Conservation (phyloP, 2,329 filamentous ascomycete species). For the Beauveria pseudobassiana region DNA sequence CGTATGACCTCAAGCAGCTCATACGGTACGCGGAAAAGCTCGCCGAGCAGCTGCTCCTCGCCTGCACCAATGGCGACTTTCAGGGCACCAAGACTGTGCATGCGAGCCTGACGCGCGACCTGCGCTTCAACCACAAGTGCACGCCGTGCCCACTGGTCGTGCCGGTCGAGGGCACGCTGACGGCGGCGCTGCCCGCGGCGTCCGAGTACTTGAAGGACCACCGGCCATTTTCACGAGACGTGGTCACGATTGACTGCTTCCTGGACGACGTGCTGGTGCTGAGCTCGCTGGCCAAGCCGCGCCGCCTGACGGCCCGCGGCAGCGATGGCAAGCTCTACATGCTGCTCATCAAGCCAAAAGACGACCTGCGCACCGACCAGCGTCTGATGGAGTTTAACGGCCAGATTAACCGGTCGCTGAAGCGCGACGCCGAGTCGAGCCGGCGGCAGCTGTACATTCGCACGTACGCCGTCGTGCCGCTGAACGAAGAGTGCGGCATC, state of each 20-base stretch:
- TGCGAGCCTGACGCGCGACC: conserved; percentile 68
- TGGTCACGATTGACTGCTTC: conserved; percentile 75
- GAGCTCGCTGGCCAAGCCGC: conserved; percentile 84
- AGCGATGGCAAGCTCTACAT: conserved; percentile 85
- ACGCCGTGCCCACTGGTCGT: conserved; percentile 82
- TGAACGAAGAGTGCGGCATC: conserved; percentile 95
- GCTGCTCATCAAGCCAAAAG: conserved; percentile 93
- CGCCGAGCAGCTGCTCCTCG: conserved; percentile 69
- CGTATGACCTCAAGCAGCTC: conserved; percentile 59
- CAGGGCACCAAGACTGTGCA: conserved; percentile 57
- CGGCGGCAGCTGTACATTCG: conserved; percentile 89
- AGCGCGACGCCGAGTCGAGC: conserved; percentile 84
- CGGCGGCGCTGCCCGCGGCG: conserved; percentile 67
- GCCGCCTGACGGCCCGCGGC: conserved; percentile 79
- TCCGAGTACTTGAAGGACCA: conserved; percentile 70
- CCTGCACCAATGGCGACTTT: conserved; percentile 71
- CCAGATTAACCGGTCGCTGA: conserved; percentile 93
- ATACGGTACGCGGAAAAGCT: conserved; percentile 75
- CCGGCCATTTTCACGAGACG: conserved; percentile 79
- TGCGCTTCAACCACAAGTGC: conserved; percentile 77
- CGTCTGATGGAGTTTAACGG: conserved; percentile 98
- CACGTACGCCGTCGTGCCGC: conserved; percentile 91
- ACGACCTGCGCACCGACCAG: conserved; percentile 94
- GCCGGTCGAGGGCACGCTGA: conserved; percentile 77
- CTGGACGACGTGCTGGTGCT: conserved; percentile 84